Evolutionary conservation across 2,329 filamentous ascomycete species (phyloP), one percentile per base, ranked within the genome.

Genomic region (Keithomyces neogunnii): DNA sequence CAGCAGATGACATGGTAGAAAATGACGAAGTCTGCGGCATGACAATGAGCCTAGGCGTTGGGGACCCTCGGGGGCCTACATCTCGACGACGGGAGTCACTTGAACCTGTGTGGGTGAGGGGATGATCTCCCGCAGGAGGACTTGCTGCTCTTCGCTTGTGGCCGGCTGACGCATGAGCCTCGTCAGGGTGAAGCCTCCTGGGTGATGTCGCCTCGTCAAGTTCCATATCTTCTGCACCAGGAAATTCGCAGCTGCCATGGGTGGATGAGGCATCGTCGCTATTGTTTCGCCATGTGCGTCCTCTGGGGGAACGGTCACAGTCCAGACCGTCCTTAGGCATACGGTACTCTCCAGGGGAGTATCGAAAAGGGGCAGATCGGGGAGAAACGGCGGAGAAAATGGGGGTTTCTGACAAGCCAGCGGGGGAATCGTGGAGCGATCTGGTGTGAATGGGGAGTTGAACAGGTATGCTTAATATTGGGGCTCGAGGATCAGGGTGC

Each of bases 81-180:
- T 80, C 76, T 10, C 76, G 73, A 48, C 77, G 74, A 51, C 76
- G 72, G 42, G 73, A 58, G 51, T 72, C 58, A 36, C 29, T 47
- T 10, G 26, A 39, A 11, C 78, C 77, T 45, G 66, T 68, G 51
- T 69, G 67, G n/a, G 19, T 19, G 19, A 70, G 57, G 19, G 68
- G 59, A 5, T 69, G 62, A 31, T 80, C 76, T 9, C 76, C 76
- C 3, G 69, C 66, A 0, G 72, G 74, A 1, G 78, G 78, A 30
- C 78, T 81, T 0, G 76, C 77, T 2, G 78, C 78, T 39, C 78
- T 70, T 45, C 79, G 73, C 65, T 82, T 82, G 53, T 74, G 73
- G 5, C 77, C 76, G 7, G 59, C 59, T 3, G 65, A 60, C 2
- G 70, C 63, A 42, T 74, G 63, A 6, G 62, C 54, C 47, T 76